Conservation (phyloP, 1,284 basidiomycete species). For the Afroboletus lepidellus region DNA sequence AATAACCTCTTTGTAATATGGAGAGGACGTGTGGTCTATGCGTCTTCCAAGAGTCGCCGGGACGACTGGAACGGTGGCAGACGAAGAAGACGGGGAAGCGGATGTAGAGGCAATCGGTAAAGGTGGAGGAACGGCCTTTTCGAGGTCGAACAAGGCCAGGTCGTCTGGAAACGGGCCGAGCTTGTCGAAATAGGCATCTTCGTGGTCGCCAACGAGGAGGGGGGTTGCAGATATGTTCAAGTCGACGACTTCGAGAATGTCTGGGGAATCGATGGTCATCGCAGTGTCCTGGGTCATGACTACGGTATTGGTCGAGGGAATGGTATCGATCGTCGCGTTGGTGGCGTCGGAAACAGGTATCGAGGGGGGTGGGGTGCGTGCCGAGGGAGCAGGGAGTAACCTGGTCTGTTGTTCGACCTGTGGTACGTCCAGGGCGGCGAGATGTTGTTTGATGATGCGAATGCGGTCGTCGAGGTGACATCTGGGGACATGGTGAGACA, state of each 20-base stretch:
- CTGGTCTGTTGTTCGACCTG: neutral
- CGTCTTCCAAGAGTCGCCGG: constrained; percentile 8
- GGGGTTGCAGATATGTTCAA: constrained; percentile 21
- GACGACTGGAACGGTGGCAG: neutral
- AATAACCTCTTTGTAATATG: constrained; percentile 60
- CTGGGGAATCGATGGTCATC: constrained; percentile 8
- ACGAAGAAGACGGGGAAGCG: constrained; percentile 5
- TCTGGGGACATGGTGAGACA: constrained; percentile 12
- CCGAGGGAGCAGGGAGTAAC: neutral
- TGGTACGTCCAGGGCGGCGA: constrained; percentile 6
- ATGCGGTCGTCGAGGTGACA: constrained; percentile 30
- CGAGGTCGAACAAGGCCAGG: constrained; percentile 16
- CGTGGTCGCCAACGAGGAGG: constrained; percentile 24
- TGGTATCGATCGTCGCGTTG: constrained; percentile 11
- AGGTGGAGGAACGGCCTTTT: constrained; percentile 3
- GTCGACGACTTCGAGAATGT: constrained; percentile 18
- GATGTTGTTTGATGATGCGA: constrained; percentile 20
- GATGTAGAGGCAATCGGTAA: neutral
- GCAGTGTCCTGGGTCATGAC: constrained; percentile 2
- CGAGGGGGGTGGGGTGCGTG: constrained; percentile 17
- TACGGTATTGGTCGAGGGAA: neutral
- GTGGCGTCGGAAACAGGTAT: constrained; percentile 19
- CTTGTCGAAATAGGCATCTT: constrained; percentile 32
- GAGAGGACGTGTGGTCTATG: constrained; percentile 33
- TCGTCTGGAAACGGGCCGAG: constrained; percentile 27